phyloP scores from a whole-genome alignment of 208 protist species.

The Wallacemonas sp. region DNA sequence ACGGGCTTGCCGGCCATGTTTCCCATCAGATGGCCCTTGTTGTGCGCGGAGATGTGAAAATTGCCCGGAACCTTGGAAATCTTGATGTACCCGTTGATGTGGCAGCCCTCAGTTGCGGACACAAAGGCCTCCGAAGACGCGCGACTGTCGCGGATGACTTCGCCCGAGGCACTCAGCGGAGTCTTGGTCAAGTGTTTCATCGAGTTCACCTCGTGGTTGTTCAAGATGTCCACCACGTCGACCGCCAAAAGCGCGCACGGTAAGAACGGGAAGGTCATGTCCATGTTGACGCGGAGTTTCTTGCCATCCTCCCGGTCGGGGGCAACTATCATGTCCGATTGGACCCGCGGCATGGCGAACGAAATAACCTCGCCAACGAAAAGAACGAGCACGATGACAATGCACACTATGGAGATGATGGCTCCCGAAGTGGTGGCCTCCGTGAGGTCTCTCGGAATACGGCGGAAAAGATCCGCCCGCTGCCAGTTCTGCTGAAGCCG shows the following conservation, averaged over 20 bases:
- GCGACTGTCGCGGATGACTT: slow-evolving; percentile 20
- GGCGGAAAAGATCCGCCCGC: slow-evolving; percentile 50
- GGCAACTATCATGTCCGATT: slow-evolving; percentile 50
- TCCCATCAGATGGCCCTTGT: slow-evolving; percentile 23
- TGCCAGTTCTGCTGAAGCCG: slow-evolving; percentile 23
- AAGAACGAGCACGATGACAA: slow-evolving; percentile 42
- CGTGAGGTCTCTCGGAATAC: slow-evolving; percentile 51
- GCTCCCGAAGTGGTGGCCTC: slow-evolving; percentile 49
- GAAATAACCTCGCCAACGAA: slow-evolving; percentile 47
- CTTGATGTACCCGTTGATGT: slow-evolving; percentile 36
- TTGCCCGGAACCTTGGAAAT: slow-evolving; percentile 57
- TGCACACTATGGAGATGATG: slow-evolving; percentile 52
- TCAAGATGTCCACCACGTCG: slow-evolving; percentile 49
- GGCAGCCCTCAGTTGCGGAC: slow-evolving; percentile 37
- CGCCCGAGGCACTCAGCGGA: slow-evolving; percentile 24
- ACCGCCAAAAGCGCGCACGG: slow-evolving; percentile 44
- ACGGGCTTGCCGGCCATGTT: background rate
- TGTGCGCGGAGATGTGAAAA: slow-evolving; percentile 56
- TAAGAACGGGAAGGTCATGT: slow-evolving; percentile 45
- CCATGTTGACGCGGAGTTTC: slow-evolving; percentile 38
- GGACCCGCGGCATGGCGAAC: slow-evolving; percentile 34
- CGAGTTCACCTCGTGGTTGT: slow-evolving; percentile 43
- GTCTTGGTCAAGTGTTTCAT: slow-evolving; percentile 38
- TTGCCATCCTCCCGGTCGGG: slow-evolving; percentile 21
- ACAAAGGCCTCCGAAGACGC: slow-evolving; percentile 16